Conservation (phyloP, 495 filamentous ascomycete genomes). For the Aspergillus haitiensis region DNA sequence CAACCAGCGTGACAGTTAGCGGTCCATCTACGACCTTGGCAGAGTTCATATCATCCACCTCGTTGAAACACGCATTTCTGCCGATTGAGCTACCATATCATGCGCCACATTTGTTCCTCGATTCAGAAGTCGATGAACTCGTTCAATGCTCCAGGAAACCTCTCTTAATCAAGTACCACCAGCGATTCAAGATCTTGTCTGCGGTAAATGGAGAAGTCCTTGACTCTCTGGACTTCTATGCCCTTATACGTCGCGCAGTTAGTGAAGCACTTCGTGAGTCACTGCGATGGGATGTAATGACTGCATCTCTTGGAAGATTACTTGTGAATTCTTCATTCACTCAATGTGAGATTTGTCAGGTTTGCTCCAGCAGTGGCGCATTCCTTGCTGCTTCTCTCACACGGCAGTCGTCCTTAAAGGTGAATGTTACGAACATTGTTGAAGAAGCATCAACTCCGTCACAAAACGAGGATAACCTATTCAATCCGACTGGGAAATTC, state of each 20-base stretch:
- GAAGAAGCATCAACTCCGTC: constrained; percentile 7
- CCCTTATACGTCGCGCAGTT: not conserved
- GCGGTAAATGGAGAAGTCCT: constrained; percentile 52
- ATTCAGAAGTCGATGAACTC: constrained; percentile 59
- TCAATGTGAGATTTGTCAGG: not conserved
- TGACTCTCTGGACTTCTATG: not conserved
- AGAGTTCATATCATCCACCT: constrained; percentile 45
- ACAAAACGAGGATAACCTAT: constrained; percentile 32
- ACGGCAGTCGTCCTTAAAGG: not conserved
- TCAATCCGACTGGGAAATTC: constrained; percentile 33
- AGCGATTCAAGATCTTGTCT: constrained; percentile 58
- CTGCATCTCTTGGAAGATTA: not conserved
- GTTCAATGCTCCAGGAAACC: constrained; percentile 33
- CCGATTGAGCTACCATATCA: constrained; percentile 80
- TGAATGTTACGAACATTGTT: not conserved
- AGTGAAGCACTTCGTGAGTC: not conserved
- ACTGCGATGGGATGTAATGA: not conserved
- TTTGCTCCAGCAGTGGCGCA: not conserved
- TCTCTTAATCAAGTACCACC: constrained; percentile 36
- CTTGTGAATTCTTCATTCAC: not conserved
- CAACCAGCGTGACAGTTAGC: constrained; percentile 69
- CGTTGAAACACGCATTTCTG: constrained; percentile 44
- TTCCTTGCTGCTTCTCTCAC: constrained; percentile 2
- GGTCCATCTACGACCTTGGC: constrained; percentile 66
- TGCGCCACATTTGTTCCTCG: constrained; percentile 65